Percentiles rank a stretch among this genome's conserved stretches.
Conservation (phyloP, 164 flowering plant genomes). For the Buxus sempervirens region DNA sequence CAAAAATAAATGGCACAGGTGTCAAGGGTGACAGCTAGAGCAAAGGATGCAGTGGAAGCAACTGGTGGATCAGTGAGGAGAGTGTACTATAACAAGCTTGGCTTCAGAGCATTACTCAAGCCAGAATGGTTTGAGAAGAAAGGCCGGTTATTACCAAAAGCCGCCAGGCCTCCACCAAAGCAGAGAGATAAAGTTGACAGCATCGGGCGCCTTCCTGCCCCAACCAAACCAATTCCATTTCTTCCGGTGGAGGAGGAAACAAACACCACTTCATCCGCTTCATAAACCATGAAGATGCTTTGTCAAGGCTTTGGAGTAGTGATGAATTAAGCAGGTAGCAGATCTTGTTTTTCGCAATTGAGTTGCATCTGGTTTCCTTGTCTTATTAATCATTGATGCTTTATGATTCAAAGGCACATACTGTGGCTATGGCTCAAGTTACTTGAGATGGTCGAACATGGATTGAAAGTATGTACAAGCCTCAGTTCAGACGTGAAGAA, state of each 20-base stretch:
- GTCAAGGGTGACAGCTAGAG: constrained; percentile 85
- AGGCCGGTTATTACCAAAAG: constrained; percentile 78
- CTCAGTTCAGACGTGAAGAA: too few species aligned
- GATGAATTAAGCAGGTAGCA: not conserved
- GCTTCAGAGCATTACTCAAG: constrained; percentile 79
- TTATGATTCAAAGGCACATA: too few species aligned
- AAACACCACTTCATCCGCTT: not conserved
- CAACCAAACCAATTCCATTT: constrained; percentile 88
- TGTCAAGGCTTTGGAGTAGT: not conserved
- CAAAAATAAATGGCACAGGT: constrained; percentile 48
- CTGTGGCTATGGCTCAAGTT: too few species aligned
- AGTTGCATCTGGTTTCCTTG: not conserved
- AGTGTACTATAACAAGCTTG: constrained; percentile 92
- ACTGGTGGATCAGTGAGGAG: constrained; percentile 90
- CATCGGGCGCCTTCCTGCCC: constrained; percentile 95
- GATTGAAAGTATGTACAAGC: too few species aligned
- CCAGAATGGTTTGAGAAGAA: constrained; percentile 98
- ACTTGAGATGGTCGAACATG: too few species aligned
- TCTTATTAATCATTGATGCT: too few species aligned
- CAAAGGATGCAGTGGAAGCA: constrained; percentile 89
- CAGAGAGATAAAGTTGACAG: constrained; percentile 82
- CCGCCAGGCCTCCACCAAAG: constrained; percentile 96
- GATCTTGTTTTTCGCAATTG: constrained; percentile 6
- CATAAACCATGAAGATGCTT: not conserved
- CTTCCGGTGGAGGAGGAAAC: constrained; percentile 21